Evolutionary conservation across 1,284 basidiomycete genomes (phyloP), one percentile per base, ranked within the genome.

Genomic region (Calocybe gambosa): DNA sequence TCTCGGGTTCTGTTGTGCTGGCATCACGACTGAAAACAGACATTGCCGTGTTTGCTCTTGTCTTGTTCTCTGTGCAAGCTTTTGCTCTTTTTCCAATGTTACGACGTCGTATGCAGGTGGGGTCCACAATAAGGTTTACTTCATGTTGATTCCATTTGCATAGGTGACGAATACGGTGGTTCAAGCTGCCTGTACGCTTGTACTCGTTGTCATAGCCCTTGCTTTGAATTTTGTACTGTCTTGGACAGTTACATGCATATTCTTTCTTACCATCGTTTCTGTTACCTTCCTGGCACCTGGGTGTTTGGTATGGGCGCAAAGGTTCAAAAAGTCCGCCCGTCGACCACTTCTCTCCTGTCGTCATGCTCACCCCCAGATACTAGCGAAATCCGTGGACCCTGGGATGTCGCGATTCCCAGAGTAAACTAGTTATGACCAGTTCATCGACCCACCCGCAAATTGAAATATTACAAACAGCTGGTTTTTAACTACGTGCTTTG

Each of bases 1-100:
- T 98, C 47, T 94, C 89, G 28, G 91, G 92, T 4, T 92, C 89
- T 12, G 90, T 97, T 36, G 94, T 99, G 28, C 75, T 99, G 45
- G 93, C 93, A 21, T 97, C 93, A 20, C 83, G 96, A 47, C 73
- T 99, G 26, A 69, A 79, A 19, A 82, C 86, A 50, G 89, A 94
- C 61, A 65, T 85, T 31, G 82, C 91, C 34, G 94, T 97, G 15
- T 99, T 98, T 62, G 85, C 90, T 19, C 75, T 99, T 39, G 80
- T 94, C 57, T 71, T 96, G 41, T 88, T 94, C 62, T 83, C 93
- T 29, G 82, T 94, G 39, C 80, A 89, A 55, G 68, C 85, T 18
- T 95, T 96, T 66, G 87, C 89, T 9, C 72, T 94, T 39, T 91
- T 92, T 62, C 93, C 93, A 7, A 73, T 86, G 46, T 69, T 94